These are phyloP conservation scores for Botryotinia calthae DNA, from an alignment of 2,329 filamentous ascomycete genomes.

Conservation along the genomic window DNA sequence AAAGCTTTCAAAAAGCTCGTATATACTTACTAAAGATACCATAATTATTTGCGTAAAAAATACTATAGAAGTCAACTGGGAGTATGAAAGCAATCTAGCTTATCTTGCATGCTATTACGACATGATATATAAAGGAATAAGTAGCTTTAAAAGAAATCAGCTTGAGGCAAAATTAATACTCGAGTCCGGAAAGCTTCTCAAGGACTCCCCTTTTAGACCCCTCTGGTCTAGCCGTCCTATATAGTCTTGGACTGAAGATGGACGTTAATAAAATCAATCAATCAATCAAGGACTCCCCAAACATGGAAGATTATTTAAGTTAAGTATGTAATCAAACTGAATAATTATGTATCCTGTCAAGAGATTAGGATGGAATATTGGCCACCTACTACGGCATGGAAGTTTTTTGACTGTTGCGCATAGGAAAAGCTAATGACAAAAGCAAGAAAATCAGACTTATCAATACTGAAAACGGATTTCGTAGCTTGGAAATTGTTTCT, in stretches of 20 bases:
- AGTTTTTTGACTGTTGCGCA: background rate
- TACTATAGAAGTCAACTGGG: no score
- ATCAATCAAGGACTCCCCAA: rapidly evolving
- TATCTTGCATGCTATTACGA: background rate
- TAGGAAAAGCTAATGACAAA: background rate
- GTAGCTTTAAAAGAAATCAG: background rate
- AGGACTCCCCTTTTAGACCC: rapidly evolving
- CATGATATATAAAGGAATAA: background rate
- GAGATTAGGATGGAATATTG: background rate
- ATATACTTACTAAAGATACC: background rate
- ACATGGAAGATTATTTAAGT: background rate
- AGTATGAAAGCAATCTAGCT: background rate
- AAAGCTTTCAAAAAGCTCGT: background rate
- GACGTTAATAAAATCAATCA: no score
- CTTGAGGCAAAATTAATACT: background rate
- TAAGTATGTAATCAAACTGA: background rate
- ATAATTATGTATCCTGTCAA: background rate
- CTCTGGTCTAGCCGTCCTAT: no score
- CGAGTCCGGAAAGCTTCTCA: no score
- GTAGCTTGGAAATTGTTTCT: background rate
- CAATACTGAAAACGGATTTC: background rate
- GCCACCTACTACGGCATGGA: background rate
- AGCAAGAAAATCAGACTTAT: background rate
- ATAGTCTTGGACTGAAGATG: no score
- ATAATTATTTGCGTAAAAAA: no score